A percentile compares a stretch with the other conserved stretches of the same genome.
phyloP scores from a whole-genome alignment of 1,139 yeast genomes.

The Blastobotrys malaysiensis region DNA sequence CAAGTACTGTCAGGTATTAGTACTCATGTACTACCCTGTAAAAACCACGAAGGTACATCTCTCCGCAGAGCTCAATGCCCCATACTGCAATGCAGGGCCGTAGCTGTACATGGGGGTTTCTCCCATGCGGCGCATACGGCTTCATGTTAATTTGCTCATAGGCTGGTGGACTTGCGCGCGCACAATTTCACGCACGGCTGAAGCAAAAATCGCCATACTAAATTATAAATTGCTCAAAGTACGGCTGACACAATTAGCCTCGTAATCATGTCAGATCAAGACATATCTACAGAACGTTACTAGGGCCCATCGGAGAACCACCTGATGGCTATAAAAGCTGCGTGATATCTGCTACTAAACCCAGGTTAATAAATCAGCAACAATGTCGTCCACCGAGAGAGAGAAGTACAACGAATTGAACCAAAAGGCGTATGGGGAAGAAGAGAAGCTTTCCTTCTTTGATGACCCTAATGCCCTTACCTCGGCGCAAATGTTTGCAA shows the following conservation, averaged over 20 bases:
- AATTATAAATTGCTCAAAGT: neutral
- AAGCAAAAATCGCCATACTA: neutral
- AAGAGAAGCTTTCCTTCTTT: slow-evolving; percentile 2
- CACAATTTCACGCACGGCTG: neutral
- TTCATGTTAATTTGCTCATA: neutral
- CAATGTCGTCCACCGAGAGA: neutral
- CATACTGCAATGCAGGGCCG: too few relatives aligned
- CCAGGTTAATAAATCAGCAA: neutral
- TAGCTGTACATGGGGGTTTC: too few relatives aligned
- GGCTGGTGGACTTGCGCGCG: neutral
- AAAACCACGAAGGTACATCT: too few relatives aligned
- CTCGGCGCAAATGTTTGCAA: slow-evolving; percentile 1
- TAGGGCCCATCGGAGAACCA: neutral
- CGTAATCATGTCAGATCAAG: neutral
- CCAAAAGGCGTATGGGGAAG: slow-evolving; percentile 1
- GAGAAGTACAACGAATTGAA: slow-evolving; percentile 6
- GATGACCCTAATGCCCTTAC: neutral
- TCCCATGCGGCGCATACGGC: neutral
- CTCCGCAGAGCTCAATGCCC: too few relatives aligned
- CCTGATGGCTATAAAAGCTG: neutral
- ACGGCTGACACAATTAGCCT: neutral
- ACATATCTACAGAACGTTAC: neutral
- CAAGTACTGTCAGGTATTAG: too few relatives aligned
- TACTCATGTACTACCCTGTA: too few relatives aligned
- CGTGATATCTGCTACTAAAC: neutral